Conservation (phyloP, 2,329 filamentous ascomycete species). For the Acrodontium crateriforme region DNA sequence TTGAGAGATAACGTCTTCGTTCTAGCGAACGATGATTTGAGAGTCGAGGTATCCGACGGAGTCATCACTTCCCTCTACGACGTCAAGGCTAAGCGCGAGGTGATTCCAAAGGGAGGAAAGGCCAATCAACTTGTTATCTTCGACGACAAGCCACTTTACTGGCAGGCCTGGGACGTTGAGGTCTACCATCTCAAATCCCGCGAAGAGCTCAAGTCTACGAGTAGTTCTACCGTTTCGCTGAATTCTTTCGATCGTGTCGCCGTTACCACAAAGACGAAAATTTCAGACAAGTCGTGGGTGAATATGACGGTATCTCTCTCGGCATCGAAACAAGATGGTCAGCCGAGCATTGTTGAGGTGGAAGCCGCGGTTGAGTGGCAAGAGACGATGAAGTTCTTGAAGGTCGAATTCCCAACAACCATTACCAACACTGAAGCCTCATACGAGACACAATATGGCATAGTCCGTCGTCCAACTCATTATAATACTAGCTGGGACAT, state of each 20-base stretch:
- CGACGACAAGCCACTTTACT: constrained; percentile 93
- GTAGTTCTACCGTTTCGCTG: constrained; percentile 58
- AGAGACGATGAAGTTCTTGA: constrained; percentile 94
- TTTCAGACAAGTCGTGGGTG: constrained; percentile 75
- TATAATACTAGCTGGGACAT: constrained; percentile 98
- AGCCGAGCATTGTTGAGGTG: constrained; percentile 61
- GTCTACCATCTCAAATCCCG: constrained; percentile 86
- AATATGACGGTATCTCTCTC: constrained; percentile 73
- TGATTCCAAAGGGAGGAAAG: constrained; percentile 58
- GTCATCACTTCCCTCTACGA: constrained; percentile 78
- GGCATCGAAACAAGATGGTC: constrained; percentile 46
- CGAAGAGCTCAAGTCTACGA: constrained; percentile 52
- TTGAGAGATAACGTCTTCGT: constrained; percentile 44
- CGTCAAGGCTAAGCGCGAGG: constrained; percentile 55
- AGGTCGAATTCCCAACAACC: constrained; percentile 94
- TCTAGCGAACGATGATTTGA: constrained; percentile 63
- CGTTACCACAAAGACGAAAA: constrained; percentile 69
- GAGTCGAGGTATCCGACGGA: constrained; percentile 59
- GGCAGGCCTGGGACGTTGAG: constrained; percentile 97
- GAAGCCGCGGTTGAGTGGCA: constrained; percentile 88
- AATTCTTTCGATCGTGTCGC: constrained; percentile 62
- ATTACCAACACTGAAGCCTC: constrained; percentile 81
- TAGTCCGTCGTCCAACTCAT: constrained; percentile 80
- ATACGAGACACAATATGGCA: constrained; percentile 90
- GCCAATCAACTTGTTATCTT: constrained; percentile 89